Conservation (phyloP, 2,329 filamentous ascomycete genomes). For the Trichoderma cornu-damae region DNA sequence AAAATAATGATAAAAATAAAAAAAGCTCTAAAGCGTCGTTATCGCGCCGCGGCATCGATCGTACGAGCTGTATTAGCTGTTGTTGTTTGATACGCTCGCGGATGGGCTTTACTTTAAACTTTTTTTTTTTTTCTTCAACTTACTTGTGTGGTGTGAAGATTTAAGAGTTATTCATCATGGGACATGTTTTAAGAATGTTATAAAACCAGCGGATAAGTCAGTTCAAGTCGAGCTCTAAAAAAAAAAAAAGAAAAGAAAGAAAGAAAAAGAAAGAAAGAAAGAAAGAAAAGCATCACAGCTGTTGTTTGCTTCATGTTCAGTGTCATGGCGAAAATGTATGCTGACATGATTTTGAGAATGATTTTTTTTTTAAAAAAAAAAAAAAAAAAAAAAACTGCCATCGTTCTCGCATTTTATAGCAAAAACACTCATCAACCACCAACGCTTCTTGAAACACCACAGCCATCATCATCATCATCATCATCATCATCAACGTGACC, state of each 20-base stretch:
- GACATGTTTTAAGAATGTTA: background rate
- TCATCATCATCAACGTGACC: background rate
- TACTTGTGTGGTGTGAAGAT: background rate
- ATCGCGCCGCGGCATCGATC: background rate
- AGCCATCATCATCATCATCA: background rate
- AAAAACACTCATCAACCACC: background rate
- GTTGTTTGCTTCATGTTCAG: too few relatives aligned
- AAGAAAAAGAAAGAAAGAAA: too few relatives aligned
- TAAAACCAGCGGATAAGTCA: conserved; percentile 3
- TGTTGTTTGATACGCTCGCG: too few relatives aligned
- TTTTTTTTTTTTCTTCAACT: background rate
- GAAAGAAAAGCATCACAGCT: too few relatives aligned
- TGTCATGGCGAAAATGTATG: too few relatives aligned
- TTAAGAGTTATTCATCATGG: background rate
- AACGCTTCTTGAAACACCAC: background rate
- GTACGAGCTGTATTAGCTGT: background rate
- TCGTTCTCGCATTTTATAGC: conserved; percentile 1
- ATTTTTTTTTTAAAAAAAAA: too few relatives aligned
- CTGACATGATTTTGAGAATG: background rate
- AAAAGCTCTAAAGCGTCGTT: background rate
- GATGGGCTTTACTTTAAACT: too few relatives aligned
- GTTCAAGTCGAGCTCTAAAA: too few relatives aligned
- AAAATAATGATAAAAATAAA: too few relatives aligned
- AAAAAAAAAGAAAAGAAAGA: too few relatives aligned
- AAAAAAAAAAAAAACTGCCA: too few relatives aligned